Base-by-base conservation (phyloP, 495 filamentous ascomycete species). In the Podospora fimiseda region DNA sequence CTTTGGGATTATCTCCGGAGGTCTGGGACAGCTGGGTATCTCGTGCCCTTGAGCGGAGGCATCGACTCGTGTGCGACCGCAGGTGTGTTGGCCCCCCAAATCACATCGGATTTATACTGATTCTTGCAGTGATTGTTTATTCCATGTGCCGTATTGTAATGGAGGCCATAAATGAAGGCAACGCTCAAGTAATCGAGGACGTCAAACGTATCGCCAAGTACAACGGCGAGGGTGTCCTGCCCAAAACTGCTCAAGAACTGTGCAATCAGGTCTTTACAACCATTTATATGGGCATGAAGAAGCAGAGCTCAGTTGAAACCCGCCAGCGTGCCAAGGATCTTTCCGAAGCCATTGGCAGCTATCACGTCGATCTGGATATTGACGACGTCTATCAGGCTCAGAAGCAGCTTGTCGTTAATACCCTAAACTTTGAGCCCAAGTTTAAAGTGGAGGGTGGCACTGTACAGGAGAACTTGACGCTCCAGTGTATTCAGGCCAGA, bases 1-100 rank as follows among this genome's bases (percentile, higher is more conserved):
- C 70, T 96, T 0, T 96, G 89, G 88, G 88, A 95, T 41, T 95
- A 94, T 53, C 78, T 94, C 1, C 73, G 87, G 2, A 64, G 88
- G 46, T 85, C 74, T 15, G 73, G 74, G 14, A 74, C 75, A 14
- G 82, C 80, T 3, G 82, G 84, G 1, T 88, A 79, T 50, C 58
- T 77, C 0, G 64, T 77, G 0, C 81, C 81, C n/a, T 73, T 84
- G 2, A 62, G 55, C 56, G 90, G 90, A 9, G 90, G 90, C 11
- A 92, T 96, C 30, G 85, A 88, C 60, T 76, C 68, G 30, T 82
- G 78, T 48, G 73, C 80, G 2, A 82, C 79, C 6, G 65, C 64
- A 2, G 63, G 58, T 60, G 60, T 43, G 53, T 59, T 57, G 39
- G 19, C 16, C 19, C 30, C 21, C 30, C 11, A 33, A 27, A 5